These are phyloP conservation scores for Ceratocystiopsis brevicomis DNA, from an alignment of 2,329 filamentous ascomycete genomes.

Conservation along the genomic window DNA sequence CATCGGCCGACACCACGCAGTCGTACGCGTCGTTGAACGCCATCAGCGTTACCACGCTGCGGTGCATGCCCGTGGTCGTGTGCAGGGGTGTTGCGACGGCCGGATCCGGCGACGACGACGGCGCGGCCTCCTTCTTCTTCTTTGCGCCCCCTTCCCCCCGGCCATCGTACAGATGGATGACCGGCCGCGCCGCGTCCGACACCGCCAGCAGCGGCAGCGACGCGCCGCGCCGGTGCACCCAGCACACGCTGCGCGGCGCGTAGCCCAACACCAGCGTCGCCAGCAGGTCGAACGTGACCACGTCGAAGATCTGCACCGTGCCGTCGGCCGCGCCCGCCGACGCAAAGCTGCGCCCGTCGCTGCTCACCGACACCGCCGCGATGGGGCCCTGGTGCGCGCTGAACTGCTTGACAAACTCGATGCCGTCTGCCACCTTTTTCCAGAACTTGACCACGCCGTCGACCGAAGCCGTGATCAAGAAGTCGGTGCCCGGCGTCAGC, in stretches of 20 bases:
- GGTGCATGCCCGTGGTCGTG: conserved; percentile 61
- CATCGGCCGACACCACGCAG: conserved; percentile 79
- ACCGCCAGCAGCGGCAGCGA: conserved; percentile 73
- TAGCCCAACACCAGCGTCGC: conserved; percentile 65
- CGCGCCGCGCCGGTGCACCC: conserved; percentile 77
- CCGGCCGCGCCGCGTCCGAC: conserved; percentile 51
- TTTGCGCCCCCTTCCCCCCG: conserved; percentile 50
- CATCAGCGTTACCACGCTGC: conserved; percentile 65
- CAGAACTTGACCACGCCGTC: conserved; percentile 99
- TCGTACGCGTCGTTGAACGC: conserved; percentile 76
- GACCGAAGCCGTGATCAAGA: conserved; percentile 79
- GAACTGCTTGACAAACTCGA: conserved; percentile 98
- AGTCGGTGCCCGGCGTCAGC: conserved; percentile 80
- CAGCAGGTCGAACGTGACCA: conserved; percentile 73
- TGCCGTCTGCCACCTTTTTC: conserved; percentile 81
- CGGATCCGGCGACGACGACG: neutral
- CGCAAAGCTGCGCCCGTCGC: conserved; percentile 83
- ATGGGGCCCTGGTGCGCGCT: conserved; percentile 77
- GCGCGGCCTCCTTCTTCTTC: neutral
- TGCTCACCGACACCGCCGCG: conserved; percentile 63
- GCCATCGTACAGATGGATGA: conserved; percentile 75
- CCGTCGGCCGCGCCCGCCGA: conserved; percentile 57
- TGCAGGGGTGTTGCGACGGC: conserved; percentile 41
- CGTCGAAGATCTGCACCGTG: conserved; percentile 63
- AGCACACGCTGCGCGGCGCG: conserved; percentile 64